These are phyloP conservation scores for Auricularia auricula-judae DNA, from an alignment of 768 basidiomycete species.

Conservation along the genomic window DNA sequence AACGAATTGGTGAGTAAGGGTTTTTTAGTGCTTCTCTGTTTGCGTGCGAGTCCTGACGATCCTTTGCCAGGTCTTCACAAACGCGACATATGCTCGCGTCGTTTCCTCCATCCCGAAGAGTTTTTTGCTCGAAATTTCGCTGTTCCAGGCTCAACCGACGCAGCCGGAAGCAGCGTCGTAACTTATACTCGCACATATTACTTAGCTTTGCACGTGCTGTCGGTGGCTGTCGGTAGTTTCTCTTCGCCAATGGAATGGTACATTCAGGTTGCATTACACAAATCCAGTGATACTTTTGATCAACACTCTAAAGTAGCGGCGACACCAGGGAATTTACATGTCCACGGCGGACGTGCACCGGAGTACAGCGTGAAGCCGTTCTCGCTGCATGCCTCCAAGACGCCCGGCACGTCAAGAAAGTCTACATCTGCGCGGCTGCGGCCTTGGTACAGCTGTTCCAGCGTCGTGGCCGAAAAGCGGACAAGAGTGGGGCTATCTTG, in stretches of 20 bases:
- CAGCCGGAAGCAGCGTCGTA: no score
- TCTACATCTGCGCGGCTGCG: not conserved
- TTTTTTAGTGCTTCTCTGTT: not conserved
- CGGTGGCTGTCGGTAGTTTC: no score
- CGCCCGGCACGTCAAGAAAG: conserved; percentile 15
- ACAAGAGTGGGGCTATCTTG: not conserved
- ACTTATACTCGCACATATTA: no score
- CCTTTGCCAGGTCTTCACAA: conserved; percentile 55
- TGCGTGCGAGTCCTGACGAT: not conserved
- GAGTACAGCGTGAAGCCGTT: conserved; percentile 30
- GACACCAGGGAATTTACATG: not conserved
- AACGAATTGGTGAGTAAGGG: conserved; percentile 70
- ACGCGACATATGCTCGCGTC: conserved; percentile 81
- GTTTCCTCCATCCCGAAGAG: conserved; percentile 70
- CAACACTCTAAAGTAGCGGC: not conserved
- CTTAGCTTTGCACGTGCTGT: no score
- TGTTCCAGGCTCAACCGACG: not conserved
- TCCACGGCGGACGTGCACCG: not conserved
- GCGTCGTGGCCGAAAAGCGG: not conserved
- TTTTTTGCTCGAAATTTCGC: conserved; percentile 24
- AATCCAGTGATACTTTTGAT: no score
- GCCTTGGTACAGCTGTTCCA: not conserved
- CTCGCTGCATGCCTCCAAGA: conserved; percentile 42
- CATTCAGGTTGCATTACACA: no score
- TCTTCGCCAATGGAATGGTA: no score